phyloP scores from a whole-genome alignment of 495 filamentous ascomycete species.

The Talaromyces adpressus region DNA sequence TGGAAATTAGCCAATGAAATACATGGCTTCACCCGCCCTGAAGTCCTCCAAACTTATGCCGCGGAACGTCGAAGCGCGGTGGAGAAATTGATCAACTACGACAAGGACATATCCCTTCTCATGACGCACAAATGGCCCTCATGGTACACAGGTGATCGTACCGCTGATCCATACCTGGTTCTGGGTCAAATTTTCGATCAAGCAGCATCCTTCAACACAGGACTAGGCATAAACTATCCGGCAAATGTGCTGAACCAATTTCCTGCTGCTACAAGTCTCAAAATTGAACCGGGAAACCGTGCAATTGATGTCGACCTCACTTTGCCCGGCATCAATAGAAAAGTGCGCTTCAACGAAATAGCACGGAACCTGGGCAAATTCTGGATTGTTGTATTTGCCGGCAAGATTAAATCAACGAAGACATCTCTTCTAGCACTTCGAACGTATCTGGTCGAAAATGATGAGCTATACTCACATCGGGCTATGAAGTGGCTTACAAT shows the following conservation, averaged over 20 bases:
- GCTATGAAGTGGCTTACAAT: neutral
- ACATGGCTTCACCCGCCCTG: constrained; percentile 14
- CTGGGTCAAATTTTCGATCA: neutral
- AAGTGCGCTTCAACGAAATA: neutral
- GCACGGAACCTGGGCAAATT: neutral
- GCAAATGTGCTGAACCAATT: neutral
- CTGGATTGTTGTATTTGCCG: neutral
- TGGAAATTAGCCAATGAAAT: constrained; percentile 42
- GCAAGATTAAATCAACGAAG: neutral
- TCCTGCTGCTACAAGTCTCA: neutral
- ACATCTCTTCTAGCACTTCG: neutral
- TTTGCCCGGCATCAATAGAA: neutral
- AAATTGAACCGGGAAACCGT: neutral
- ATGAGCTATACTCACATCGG: neutral
- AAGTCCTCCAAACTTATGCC: neutral
- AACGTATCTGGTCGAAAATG: neutral
- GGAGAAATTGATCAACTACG: constrained; percentile 38
- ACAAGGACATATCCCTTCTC: constrained; percentile 24
- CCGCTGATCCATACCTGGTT: neutral
- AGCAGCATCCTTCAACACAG: neutral
- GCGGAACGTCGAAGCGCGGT: constrained; percentile 33
- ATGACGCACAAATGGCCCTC: neutral
- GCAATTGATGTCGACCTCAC: neutral
- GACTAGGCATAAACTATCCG: neutral
- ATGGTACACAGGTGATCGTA: neutral